Base-by-base conservation (phyloP, 2,329 filamentous ascomycete species). In the Chaetomiaceae sp. region DNA sequence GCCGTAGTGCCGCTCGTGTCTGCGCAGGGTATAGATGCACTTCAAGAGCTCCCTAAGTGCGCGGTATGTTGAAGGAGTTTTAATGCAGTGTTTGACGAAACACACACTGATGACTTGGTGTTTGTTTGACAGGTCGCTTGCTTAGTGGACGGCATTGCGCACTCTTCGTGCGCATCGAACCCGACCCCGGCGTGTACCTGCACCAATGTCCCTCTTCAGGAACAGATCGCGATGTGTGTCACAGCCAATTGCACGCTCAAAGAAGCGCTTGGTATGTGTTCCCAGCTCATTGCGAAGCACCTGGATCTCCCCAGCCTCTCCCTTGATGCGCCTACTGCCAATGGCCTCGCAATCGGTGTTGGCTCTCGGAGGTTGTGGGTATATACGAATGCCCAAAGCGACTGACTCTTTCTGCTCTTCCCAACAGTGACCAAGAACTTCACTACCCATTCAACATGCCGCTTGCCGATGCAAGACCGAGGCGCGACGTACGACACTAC, bases 401-500 rank as follows among this genome's bases (percentile, higher is more conserved):
- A n/a, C n/a, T n/a, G n/a, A n/a, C n/a, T n/a, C n/a, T n/a, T n/a
- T 20, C 13, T 40, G 9, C 3, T 13, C 25, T 18, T 16, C 9
- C 6, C 2, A 10, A 37, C 18, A 54, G 52, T 43, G 21, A 18
- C 52, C 1, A 54, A 51, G 16, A 54, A 54, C n/a, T n/a, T n/a
- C 42, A 20, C 32, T 2, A 47, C 52, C 2, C 8, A 23, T 23
- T 47, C 52, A 13, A 4, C 29, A 13, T 54, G 52, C 43, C 47
- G 52, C 32, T 36, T 38, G 13, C 41, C 34, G 6, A 9, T 42
- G 10, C 50, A 32, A 23, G n/a, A 56, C 43, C 41, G 37, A 34
- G 46, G 25, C n/a, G 29, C 47, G 21, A 51, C 55, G 37, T 61
- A 55, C 33, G 55, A 58, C 38, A 52, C 56, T 6, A 55, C 55